phyloP scores from a whole-genome alignment of 768 basidiomycete genomes.

The Russula brevipes region DNA sequence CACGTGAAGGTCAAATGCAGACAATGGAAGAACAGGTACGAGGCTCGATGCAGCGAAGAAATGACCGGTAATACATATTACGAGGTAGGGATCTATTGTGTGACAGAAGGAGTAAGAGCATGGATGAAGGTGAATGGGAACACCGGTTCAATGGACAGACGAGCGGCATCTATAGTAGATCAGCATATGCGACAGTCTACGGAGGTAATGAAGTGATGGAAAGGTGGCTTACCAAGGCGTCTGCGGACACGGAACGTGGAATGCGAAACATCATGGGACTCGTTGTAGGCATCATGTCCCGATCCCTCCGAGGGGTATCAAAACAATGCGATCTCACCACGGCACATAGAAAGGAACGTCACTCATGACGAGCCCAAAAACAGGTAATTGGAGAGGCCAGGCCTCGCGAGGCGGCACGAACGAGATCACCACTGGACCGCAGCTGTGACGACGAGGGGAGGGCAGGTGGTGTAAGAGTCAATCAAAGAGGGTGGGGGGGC shows the following conservation, averaged over 20 bases:
- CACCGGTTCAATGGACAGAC: not conserved
- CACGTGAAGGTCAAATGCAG: not conserved
- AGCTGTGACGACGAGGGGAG: not conserved
- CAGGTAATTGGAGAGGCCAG: not conserved
- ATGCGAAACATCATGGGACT: not conserved
- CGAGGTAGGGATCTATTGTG: slow-evolving; percentile 1
- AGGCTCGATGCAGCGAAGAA: not conserved
- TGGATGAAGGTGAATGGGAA: not conserved
- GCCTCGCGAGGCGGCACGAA: not conserved
- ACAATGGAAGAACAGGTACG: not conserved
- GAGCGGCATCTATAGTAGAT: not conserved
- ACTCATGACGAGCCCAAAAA: not conserved
- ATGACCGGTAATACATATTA: slow-evolving; percentile 2
- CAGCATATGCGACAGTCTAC: not conserved
- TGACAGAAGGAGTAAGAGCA: not conserved
- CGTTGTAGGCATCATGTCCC: not conserved
- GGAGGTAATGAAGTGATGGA: not conserved
- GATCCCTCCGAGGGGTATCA: not conserved
- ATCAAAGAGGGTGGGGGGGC: not conserved
- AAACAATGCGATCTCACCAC: not conserved
- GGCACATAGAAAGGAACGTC: not conserved
- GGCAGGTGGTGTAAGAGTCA: not conserved
- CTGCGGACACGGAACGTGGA: not conserved
- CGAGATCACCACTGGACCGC: slow-evolving; percentile 11
- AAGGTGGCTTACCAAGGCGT: not conserved